A percentile compares a stretch with the other conserved stretches of the same genome.
Evolutionary conservation across 352 stramenopile species (phyloP).

Genomic region (Pythium pyrilobum): DNA sequence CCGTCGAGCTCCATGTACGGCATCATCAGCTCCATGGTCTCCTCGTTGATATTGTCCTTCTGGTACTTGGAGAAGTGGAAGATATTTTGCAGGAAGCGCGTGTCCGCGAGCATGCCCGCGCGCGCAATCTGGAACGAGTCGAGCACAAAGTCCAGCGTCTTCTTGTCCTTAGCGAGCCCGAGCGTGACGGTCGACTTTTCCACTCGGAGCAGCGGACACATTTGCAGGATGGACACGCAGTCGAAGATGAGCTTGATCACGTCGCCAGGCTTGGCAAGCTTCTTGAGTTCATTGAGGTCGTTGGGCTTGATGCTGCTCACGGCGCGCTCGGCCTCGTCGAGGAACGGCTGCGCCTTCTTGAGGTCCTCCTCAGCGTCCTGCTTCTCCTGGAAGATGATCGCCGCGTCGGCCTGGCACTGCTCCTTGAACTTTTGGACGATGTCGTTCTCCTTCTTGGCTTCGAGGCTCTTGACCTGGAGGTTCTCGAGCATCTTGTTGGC

Average conservation of each 20-base stretch:
- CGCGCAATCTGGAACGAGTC: conserved; percentile 87
- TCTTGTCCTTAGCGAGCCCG: conserved; percentile 85
- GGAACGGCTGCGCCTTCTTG: conserved; percentile 86
- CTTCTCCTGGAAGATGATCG: conserved; percentile 80
- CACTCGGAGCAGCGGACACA: conserved; percentile 73
- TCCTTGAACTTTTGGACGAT: conserved; percentile 86
- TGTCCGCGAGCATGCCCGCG: conserved; percentile 83
- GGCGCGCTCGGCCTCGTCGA: conserved; percentile 85
- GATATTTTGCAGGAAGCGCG: conserved; percentile 85
- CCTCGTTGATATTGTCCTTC: conserved; percentile 92
- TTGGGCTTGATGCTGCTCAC: conserved; percentile 86
- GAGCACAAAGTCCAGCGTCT: conserved; percentile 74
- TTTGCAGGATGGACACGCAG: conserved; percentile 85
- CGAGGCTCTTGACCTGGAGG: conserved; percentile 68
- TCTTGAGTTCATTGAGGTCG: conserved; percentile 92
- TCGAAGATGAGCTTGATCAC: conserved; percentile 94
- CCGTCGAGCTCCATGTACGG: conserved; percentile 87
- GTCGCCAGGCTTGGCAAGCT: conserved; percentile 84
- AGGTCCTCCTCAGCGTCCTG: conserved; percentile 84
- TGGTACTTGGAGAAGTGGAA: conserved; percentile 89
- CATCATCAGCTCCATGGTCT: conserved; percentile 90
- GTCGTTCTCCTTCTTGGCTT: conserved; percentile 90
- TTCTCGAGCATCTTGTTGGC: conserved; percentile 84
- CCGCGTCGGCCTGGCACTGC: conserved; percentile 74
- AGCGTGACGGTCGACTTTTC: conserved; percentile 55